Evolutionary conservation across 1,284 basidiomycete species (phyloP).

Genomic region (Naganishia sp.): DNA sequence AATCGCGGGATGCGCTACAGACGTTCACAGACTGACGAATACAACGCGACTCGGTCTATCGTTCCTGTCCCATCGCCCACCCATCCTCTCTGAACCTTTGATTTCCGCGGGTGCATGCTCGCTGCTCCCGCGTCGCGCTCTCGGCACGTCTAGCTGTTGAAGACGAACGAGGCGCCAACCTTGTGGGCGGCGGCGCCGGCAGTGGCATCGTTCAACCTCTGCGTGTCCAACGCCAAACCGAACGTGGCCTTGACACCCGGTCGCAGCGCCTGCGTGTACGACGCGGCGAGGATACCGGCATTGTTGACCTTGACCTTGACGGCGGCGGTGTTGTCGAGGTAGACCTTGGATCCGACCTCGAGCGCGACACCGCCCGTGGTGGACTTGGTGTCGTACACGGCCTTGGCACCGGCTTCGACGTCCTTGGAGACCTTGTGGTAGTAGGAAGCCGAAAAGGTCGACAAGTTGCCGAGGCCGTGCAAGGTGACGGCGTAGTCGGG

Average conservation of each 20-base stretch:
- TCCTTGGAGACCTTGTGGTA: constrained; percentile 76
- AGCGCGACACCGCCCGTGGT: constrained; percentile 83
- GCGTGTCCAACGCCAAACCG: constrained; percentile 88
- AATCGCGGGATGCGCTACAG: neutral
- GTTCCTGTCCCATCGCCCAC: neutral
- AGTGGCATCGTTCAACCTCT: constrained; percentile 71
- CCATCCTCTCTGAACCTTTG: neutral
- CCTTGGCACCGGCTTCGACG: constrained; percentile 97
- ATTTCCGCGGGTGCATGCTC: neutral
- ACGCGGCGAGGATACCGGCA: constrained; percentile 81
- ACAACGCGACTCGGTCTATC: neutral
- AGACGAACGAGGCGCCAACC: constrained; percentile 60
- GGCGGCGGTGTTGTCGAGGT: constrained; percentile 78
- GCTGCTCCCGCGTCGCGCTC: neutral
- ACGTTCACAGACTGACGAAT: neutral
- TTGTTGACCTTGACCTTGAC: constrained; percentile 99
- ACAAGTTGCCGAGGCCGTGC: constrained; percentile 93
- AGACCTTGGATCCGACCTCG: constrained; percentile 93
- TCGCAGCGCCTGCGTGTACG: constrained; percentile 87
- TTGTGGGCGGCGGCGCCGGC: constrained; percentile 59
- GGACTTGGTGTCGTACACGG: constrained; percentile 92
- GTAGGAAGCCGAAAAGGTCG: constrained; percentile 92
- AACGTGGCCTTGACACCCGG: constrained; percentile 94
- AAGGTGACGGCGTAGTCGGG: constrained; percentile 88
- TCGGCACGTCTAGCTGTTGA: constrained; percentile 54